A percentile compares a stretch with the other conserved stretches of the same genome.
These are phyloP conservation scores for Hypoxylon sp. DNA, from an alignment of 2,329 filamentous ascomycete genomes.

Conservation along the genomic window DNA sequence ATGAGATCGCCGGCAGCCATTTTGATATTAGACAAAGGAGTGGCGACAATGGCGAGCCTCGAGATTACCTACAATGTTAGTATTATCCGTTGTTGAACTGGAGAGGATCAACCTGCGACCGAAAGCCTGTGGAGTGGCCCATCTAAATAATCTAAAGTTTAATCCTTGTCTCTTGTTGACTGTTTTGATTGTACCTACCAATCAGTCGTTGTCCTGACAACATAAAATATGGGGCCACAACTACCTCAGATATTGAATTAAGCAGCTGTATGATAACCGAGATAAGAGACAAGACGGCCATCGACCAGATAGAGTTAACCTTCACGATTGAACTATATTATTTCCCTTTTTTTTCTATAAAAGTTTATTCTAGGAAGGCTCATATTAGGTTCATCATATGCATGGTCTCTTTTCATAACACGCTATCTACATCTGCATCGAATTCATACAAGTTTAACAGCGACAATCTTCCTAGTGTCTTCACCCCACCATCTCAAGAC, in stretches of 20 bases:
- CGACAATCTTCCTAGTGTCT: neutral
- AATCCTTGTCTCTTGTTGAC: constrained; percentile 48
- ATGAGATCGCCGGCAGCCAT: constrained; percentile 71
- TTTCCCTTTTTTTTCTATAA: neutral
- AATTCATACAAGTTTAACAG: constrained; percentile 2
- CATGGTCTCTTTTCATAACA: neutral
- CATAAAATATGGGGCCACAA: constrained; percentile 34
- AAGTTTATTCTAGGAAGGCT: too few species aligned
- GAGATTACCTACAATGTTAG: constrained; percentile 43
- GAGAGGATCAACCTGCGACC: constrained; percentile 31
- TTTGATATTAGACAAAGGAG: constrained; percentile 47
- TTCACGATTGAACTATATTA: too few species aligned
- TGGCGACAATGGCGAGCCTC: constrained; percentile 40
- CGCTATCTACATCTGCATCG: neutral
- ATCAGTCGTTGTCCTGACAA: constrained; percentile 48
- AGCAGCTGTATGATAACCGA: neutral
- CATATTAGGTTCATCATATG: too few species aligned
- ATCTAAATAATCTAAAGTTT: constrained; percentile 16
- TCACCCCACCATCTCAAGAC: neutral
- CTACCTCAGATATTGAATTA: constrained; percentile 26
- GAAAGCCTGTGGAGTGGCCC: constrained; percentile 26
- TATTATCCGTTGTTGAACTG: constrained; percentile 37
- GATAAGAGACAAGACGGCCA: too few species aligned
- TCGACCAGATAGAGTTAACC: too few species aligned
- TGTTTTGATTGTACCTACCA: constrained; percentile 46